Evolutionary conservation across 1,284 basidiomycete genomes (phyloP), one percentile per base, ranked within the genome.

Genomic region (Ceratobasidium sp.): DNA sequence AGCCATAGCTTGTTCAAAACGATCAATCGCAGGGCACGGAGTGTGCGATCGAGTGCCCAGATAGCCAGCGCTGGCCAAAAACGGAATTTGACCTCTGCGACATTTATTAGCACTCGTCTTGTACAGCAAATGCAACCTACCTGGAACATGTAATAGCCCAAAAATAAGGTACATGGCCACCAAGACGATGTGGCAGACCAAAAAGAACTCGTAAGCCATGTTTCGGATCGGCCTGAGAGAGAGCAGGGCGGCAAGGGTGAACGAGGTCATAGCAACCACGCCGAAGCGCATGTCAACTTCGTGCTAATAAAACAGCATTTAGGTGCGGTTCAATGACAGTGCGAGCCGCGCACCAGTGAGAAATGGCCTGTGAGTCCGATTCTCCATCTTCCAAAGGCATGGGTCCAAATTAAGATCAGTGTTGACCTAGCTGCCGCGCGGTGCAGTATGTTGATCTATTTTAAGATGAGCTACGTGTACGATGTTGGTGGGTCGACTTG

Each of bases 11-110:
- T 82, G 81, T 91, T 91, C 81, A 85, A 84, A 43, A 85, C 76
- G 59, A 88, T 76, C 6, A 90, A 79, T 19, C 89, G 86, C 11
- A 84, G 74, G 19, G 85, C 27, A 14, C 89, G 87, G 71, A 89
- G 77, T 48, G 86, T 74, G 31, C 90, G 86, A 79, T 92, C 91
- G 59, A 90, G 79, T 0, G 83, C 89, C 90, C 90, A 92, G 41
- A 91, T 79, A 77, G 90, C 81, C 81, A 90, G 84, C 0, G 85
- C 83, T 3, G 89, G 88, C 87, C 87, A 88, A 34, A 87, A 78
- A 76, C 80, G 81, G 76, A 79, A 77, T n/a, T 85, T 86, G 74
- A 81, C 80, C 66, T 79, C 81, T 46, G 78, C 78, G 1, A 79
- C 77, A 19, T 78, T 13, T 81, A 75, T 43, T 16, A 53, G 49